These are phyloP conservation scores for Pichia kluyveri DNA, from an alignment of 805 yeast species.

Conservation along the genomic window DNA sequence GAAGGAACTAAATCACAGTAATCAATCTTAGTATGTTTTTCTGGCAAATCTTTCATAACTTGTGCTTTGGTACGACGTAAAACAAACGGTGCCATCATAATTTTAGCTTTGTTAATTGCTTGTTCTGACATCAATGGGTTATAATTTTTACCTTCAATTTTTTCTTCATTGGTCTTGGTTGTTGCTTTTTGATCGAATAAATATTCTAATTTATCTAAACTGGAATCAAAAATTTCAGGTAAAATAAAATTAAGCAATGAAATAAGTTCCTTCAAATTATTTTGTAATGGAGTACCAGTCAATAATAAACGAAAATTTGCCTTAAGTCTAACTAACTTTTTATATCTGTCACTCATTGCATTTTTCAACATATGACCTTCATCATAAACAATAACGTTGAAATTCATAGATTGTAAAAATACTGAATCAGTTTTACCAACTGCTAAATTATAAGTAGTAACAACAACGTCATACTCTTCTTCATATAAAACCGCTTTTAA, in stretches of 20 bases:
- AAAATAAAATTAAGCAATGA: slow-evolving; percentile 85
- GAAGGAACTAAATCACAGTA: slow-evolving; percentile 52
- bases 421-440: slow-evolving; percentile 72
- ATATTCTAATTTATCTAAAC: slow-evolving; percentile 70
- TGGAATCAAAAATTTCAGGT: slow-evolving; percentile 72
- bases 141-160: slow-evolving; percentile 36
- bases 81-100: slow-evolving; percentile 98
- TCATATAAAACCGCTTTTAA: slow-evolving; percentile 61
- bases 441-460: slow-evolving; percentile 89
- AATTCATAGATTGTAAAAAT: slow-evolving; percentile 63
- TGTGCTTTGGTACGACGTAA: slow-evolving; percentile 86
- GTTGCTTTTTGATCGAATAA: slow-evolving; percentile 84
- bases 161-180: slow-evolving; percentile 37
- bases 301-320: slow-evolving; percentile 80
- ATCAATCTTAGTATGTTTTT: slow-evolving; percentile 54
- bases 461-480: slow-evolving; percentile 72
- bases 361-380: slow-evolving; percentile 98
- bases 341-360: slow-evolving; percentile 78
- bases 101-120: slow-evolving; percentile 86
- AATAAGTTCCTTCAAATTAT: slow-evolving; percentile 82
- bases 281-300: slow-evolving; percentile 97
- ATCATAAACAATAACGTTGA: slow-evolving; percentile 87
- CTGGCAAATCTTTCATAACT: slow-evolving; percentile 83
- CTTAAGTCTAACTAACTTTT: slow-evolving; percentile 71
- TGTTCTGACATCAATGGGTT: slow-evolving; percentile 84